These are phyloP conservation scores for Omphalea diandra DNA, from an alignment of 441 rosid genomes.

Conservation along the genomic window DNA sequence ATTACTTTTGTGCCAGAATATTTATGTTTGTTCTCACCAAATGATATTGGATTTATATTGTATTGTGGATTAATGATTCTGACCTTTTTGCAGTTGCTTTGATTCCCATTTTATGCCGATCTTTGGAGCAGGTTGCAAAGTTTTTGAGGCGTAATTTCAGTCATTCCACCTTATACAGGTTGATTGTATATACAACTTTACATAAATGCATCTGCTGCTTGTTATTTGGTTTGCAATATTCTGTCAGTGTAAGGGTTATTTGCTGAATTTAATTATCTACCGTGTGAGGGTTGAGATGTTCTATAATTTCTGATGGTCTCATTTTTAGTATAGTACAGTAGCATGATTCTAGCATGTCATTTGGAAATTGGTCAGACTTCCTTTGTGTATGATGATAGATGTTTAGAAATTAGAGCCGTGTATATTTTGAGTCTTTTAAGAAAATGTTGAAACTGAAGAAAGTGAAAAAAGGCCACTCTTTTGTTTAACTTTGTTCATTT, in stretches of 20 bases:
- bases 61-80: conserved; percentile 16
- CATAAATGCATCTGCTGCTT: not conserved
- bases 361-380: too few relatives aligned
- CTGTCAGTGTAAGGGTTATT: too few relatives aligned
- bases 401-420: too few relatives aligned
- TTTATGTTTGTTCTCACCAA: not conserved
- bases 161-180: conserved; percentile 89
- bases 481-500: not conserved
- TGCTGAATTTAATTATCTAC: too few relatives aligned
- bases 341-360: too few relatives aligned
- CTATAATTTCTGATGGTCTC: too few relatives aligned
- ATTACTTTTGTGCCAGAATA: conserved; percentile 12
- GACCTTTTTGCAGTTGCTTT: conserved; percentile 70
- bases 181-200: conserved; percentile 7
- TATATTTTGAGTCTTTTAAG: too few relatives aligned
- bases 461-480: not conserved
- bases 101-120: conserved; percentile 80
- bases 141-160: conserved; percentile 79
- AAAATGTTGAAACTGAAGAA: too few relatives aligned
- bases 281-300: too few relatives aligned
- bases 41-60: not conserved
- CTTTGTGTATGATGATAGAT: too few relatives aligned
- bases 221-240: conserved; percentile 1
- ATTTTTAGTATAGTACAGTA: too few relatives aligned
- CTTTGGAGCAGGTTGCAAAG: conserved; percentile 77